Base-by-base conservation (phyloP, 2,329 filamentous ascomycete genomes). In the Epichloe sibirici region DNA sequence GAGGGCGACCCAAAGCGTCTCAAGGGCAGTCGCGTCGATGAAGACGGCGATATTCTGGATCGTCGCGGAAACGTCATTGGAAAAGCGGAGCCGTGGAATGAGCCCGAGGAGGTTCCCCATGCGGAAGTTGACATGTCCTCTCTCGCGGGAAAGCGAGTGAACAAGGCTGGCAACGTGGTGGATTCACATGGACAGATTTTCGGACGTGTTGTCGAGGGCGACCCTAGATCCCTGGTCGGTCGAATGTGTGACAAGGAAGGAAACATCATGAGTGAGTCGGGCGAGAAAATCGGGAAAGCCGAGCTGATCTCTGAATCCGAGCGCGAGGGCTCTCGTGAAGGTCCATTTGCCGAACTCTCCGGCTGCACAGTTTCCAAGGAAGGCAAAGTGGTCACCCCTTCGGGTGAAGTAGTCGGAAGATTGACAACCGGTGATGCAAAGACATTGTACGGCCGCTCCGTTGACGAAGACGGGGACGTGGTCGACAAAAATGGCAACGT, bases 391-490 rank as follows among this genome's bases (percentile, higher is more conserved):
- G 31, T 31, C 31, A 11, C 8, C 31, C 28, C 31, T 8, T 31
- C 31, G 31, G 31, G 31, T 31, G 31, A 31, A 31, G 74, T 88
- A 25, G 86, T 93, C 47, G 88, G 88, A 23, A 75, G 83, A 43
- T 76, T 91, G 40, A 73, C 78, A 3, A 79, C 82, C 46, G 88
- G 88, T 3, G 85, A 94, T 51, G 66, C 77, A 38, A 89, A 88
- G 75, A 72, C 75, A 49, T 76, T 94, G 1, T 79, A 83, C 39
- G 88, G 88, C 15, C 84, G 87, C 46, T 62, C 74, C 8, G 88
- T 93, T 17, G 88, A 93, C 53, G 83, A 88, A 56, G 88, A 94
- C 57, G 88, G 88, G 39, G 88, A 93, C 53, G 82, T 94, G 35
- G 74, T 86, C 52, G 88, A 93, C 72, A 83, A 82, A 65, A 90